Conservation (phyloP, 768 basidiomycete genomes). For the Artomyces pyxidatus region DNA sequence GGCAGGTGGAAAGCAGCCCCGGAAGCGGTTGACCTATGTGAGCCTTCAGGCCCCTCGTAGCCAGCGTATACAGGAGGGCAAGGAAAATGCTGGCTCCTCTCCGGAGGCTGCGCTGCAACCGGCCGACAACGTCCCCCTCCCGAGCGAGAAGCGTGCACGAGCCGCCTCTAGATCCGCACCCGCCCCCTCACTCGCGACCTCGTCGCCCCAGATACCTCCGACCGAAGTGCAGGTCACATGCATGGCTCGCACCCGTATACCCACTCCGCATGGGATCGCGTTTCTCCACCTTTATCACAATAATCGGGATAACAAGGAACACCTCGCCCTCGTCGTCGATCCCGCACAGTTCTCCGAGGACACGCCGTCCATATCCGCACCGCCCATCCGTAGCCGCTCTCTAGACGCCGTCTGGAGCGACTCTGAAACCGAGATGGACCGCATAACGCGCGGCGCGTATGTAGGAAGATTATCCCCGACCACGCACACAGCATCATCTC, state of each 20-base stretch:
- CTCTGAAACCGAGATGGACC: conserved; percentile 86
- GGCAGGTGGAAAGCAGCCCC: conserved; percentile 27
- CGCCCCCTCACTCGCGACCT: conserved; percentile 7
- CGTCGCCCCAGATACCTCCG: conserved; percentile 15
- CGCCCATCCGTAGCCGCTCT: conserved; percentile 65
- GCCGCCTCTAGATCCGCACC: not conserved
- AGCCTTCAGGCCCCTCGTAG: conserved; percentile 72
- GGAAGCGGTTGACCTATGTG: conserved; percentile 49
- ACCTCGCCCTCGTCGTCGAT: conserved; percentile 92
- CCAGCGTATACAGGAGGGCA: conserved; percentile 42
- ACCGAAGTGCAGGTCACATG: conserved; percentile 68
- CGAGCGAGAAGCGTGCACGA: conserved; percentile 31
- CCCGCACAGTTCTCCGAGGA: conserved; percentile 69
- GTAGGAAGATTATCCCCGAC: conserved; percentile 69
- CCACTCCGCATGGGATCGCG: conserved; percentile 88
- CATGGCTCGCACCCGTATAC: conserved; percentile 95
- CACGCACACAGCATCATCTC: conserved; percentile 29
- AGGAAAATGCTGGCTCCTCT: conserved; percentile 40
- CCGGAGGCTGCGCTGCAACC: conserved; percentile 29
- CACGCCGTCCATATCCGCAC: conserved; percentile 24
- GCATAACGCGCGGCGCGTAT: conserved; percentile 90
- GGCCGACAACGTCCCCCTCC: conserved; percentile 29
- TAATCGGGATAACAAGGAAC: conserved; percentile 86
- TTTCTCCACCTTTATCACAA: conserved; percentile 97
- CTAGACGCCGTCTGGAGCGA: conserved; percentile 82